Conservation (phyloP, 2,329 filamentous ascomycete species). For the Trichoderma pleuroti region DNA sequence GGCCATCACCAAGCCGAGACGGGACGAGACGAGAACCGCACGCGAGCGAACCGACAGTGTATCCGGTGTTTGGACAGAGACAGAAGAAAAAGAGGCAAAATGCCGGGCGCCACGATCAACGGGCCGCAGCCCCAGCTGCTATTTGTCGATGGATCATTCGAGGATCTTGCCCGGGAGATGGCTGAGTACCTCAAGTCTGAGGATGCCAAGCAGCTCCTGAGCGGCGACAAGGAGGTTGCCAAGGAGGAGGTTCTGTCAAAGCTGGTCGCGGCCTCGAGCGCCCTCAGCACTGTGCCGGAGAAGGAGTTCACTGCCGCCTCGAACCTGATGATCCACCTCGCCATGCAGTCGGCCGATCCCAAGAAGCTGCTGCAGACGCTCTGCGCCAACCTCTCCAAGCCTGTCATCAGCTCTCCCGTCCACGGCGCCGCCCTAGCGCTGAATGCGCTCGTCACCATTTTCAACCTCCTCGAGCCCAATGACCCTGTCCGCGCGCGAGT, state of each 20-base stretch:
- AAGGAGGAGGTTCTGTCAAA: conserved; percentile 88
- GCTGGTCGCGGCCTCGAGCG: conserved; percentile 74
- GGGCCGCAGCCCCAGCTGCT: conserved; percentile 57
- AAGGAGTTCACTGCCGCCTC: conserved; percentile 96
- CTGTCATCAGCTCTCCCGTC: conserved; percentile 77
- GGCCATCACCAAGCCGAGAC: neutral
- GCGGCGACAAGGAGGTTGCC: conserved; percentile 61
- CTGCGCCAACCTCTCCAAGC: conserved; percentile 84
- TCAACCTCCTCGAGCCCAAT: conserved; percentile 80
- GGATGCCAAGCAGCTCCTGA: conserved; percentile 70
- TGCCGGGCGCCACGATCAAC: conserved; percentile 37
- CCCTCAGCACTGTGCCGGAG: conserved; percentile 82
- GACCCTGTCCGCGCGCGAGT: conserved; percentile 85
- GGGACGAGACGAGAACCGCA: neutral
- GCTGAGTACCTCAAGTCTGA: conserved; percentile 87
- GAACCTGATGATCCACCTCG: conserved; percentile 92
- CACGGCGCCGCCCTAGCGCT: conserved; percentile 85
- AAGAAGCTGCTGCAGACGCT: conserved; percentile 83
- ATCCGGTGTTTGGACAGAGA: conserved; percentile 3
- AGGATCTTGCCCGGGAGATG: conserved; percentile 91
- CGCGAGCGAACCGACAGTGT: conserved; percentile 20
- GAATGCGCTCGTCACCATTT: conserved; percentile 88
- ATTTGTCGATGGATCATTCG: conserved; percentile 87
- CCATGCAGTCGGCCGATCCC: conserved; percentile 79
- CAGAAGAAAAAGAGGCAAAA: conserved; percentile 21